A percentile compares a stretch with the other conserved stretches of the same genome.
Conservation (phyloP, 73 alveolate species). For the Paramecium caudatum region DNA sequence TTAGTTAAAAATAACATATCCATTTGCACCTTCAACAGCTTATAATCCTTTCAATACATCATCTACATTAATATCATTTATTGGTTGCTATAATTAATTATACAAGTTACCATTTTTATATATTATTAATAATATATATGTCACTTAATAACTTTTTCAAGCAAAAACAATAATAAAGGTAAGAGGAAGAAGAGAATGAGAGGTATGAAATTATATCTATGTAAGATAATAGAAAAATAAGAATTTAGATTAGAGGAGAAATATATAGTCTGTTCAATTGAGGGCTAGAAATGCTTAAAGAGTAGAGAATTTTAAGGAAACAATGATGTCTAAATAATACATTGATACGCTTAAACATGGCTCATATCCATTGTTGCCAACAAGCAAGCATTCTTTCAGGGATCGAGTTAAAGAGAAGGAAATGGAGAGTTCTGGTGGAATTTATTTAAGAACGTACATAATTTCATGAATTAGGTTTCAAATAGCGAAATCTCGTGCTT, state of each 20-base stretch:
- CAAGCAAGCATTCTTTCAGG: conserved; percentile 42
- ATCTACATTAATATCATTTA: conserved; percentile 72
- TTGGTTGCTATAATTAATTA: not conserved
- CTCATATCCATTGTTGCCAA: conserved; percentile 34
- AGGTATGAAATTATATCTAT: not conserved
- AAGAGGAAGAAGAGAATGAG: conserved; percentile 20
- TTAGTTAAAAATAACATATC: conserved; percentile 72
- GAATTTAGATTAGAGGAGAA: conserved; percentile 1
- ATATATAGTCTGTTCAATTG: conserved; percentile 52
- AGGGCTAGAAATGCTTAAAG: conserved; percentile 28
- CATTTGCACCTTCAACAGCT: conserved; percentile 74
- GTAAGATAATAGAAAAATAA: not conserved
- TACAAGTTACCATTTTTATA: conserved; percentile 41
- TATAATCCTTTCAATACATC: conserved; percentile 65
- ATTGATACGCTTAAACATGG: conserved; percentile 27
- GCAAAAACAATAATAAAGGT: conserved; percentile 18
- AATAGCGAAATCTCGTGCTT: conserved; percentile 23
- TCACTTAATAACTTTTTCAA: conserved; percentile 66
- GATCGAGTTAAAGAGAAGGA: conserved; percentile 55
- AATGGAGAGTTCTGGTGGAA: conserved; percentile 57
- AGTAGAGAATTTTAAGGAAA: conserved; percentile 16
- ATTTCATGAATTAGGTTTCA: not conserved
- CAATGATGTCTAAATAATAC: conserved; percentile 41
- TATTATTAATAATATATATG: too few relatives aligned
- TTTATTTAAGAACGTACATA: conserved; percentile 40